Evolutionary conservation across 1,284 basidiomycete genomes (phyloP).

Genomic region (Malassezia arunalokei): DNA sequence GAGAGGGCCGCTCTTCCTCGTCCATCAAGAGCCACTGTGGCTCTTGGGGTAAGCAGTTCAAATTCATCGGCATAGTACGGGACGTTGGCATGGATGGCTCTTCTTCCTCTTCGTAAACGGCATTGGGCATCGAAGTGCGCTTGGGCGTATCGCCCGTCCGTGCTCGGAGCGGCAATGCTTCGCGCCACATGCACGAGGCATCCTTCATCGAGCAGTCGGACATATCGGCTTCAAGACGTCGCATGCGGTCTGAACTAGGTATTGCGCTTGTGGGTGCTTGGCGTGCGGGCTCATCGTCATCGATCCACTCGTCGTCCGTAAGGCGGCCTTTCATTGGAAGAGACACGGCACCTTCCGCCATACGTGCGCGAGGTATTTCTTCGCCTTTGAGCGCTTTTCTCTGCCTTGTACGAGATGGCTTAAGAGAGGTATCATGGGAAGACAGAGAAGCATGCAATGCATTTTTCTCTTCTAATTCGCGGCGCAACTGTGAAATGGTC

Average conservation of each 20-base stretch:
- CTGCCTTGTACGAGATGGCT: not conserved
- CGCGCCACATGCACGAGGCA: constrained; percentile 11
- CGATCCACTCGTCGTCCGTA: constrained; percentile 11
- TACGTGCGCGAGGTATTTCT: not conserved
- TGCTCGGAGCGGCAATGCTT: not conserved
- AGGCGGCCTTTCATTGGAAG: not conserved
- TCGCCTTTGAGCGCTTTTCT: not conserved
- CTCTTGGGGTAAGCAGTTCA: not conserved
- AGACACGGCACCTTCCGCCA: not conserved
- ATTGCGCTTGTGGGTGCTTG: not conserved
- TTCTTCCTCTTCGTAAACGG: not conserved
- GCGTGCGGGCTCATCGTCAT: constrained; percentile 4
- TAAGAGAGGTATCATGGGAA: not conserved
- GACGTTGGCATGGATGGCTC: not conserved
- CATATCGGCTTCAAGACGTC: constrained; percentile 2
- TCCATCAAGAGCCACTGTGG: constrained; percentile 11
- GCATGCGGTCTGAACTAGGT: not conserved
- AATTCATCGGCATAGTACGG: not conserved
- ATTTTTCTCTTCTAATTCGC: not conserved
- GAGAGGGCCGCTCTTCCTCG: constrained; percentile 15
- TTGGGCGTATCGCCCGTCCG: not conserved
- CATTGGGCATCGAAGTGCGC: not conserved
- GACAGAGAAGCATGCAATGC: not conserved
- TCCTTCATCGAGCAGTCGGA: constrained; percentile 18
- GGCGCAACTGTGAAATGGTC: constrained; percentile 5